Evolutionary conservation across 345 rosid species (phyloP).

Genomic region (Linum lewisii): DNA sequence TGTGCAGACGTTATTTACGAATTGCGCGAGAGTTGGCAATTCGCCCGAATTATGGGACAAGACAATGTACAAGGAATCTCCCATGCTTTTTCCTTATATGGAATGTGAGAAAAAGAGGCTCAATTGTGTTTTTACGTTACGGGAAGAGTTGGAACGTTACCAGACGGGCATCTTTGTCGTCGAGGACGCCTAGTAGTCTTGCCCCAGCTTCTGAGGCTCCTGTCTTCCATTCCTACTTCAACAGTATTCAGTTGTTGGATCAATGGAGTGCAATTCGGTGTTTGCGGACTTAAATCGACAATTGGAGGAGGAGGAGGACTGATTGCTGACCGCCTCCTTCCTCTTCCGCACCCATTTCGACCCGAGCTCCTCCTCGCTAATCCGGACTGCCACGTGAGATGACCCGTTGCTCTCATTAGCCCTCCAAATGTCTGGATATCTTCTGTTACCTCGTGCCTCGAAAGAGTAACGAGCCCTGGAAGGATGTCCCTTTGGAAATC

Average conservation of each 20-base stretch:
- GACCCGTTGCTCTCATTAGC: slow-evolving; percentile 73
- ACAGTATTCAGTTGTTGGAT: slow-evolving; percentile 43
- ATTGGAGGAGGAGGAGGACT: slow-evolving; percentile 27
- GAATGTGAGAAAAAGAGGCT: slow-evolving; percentile 15
- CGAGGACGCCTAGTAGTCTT: slow-evolving; percentile 86
- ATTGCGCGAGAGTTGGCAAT: background rate
- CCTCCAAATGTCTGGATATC: slow-evolving; percentile 91
- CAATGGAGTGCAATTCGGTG: slow-evolving; percentile 35
- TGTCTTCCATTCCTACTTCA: slow-evolving; percentile 63
- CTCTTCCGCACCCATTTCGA: slow-evolving; percentile 59
- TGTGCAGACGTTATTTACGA: slow-evolving; percentile 1
- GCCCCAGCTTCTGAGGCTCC: slow-evolving; percentile 86
- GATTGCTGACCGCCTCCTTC: slow-evolving; percentile 42
- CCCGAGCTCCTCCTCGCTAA: slow-evolving; percentile 60
- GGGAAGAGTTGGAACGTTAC: slow-evolving; percentile 48
- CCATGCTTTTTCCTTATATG: slow-evolving; percentile 7
- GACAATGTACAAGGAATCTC: slow-evolving; percentile 7
- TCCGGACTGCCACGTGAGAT: slow-evolving; percentile 47
- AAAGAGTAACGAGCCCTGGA: slow-evolving; percentile 77
- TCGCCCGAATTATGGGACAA: slow-evolving; percentile 2
- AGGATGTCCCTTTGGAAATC: slow-evolving; percentile 98
- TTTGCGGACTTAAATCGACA: slow-evolving; percentile 15
- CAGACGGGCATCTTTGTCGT: slow-evolving; percentile 79
- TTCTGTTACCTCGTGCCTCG: slow-evolving; percentile 84
- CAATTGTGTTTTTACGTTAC: slow-evolving; percentile 30